A percentile compares a stretch with the other conserved stretches of the same genome.
These are phyloP conservation scores for Kodamaea restingae DNA, from an alignment of 805 yeast genomes.

Conservation along the genomic window DNA sequence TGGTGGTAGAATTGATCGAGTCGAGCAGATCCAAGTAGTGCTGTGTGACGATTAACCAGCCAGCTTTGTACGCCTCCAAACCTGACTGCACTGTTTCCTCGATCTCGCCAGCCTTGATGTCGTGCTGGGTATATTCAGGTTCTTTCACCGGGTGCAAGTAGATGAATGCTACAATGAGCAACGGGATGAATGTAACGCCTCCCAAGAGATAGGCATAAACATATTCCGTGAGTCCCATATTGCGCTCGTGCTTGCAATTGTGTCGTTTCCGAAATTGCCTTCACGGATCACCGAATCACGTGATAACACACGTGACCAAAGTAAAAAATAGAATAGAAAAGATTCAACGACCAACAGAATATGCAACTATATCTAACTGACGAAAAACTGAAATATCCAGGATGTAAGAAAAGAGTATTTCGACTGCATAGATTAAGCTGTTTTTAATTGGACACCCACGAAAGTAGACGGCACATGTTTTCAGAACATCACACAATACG, in stretches of 20 bases:
- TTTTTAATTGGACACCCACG: too few relatives aligned
- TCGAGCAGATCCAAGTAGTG: conserved; percentile 51
- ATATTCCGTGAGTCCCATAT: conserved; percentile 7
- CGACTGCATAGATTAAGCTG: too few relatives aligned
- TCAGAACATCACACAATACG: too few relatives aligned
- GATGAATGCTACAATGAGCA: conserved; percentile 38
- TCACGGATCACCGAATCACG: too few relatives aligned
- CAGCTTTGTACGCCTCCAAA: conserved; percentile 58
- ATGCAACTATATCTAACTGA: too few relatives aligned
- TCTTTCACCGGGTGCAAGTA: conserved; percentile 27
- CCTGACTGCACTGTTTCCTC: conserved; percentile 61
- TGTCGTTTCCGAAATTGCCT: not conserved
- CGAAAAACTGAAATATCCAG: too few relatives aligned
- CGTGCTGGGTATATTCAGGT: conserved; percentile 10
- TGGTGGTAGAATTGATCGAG: conserved; percentile 47
- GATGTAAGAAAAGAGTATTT: too few relatives aligned
- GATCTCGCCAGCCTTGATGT: conserved; percentile 58
- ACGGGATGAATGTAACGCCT: conserved; percentile 76
- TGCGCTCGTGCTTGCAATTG: not conserved
- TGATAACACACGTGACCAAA: not conserved
- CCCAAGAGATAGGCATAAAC: conserved; percentile 58
- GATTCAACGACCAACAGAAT: too few relatives aligned
- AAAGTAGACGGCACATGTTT: too few relatives aligned
- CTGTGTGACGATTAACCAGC: conserved; percentile 83
- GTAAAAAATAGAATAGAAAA: too few relatives aligned